Evolutionary conservation across 306 rosid species (phyloP), one percentile per base, ranked within the genome.

Genomic region (Hylodesmum podocarpum): DNA sequence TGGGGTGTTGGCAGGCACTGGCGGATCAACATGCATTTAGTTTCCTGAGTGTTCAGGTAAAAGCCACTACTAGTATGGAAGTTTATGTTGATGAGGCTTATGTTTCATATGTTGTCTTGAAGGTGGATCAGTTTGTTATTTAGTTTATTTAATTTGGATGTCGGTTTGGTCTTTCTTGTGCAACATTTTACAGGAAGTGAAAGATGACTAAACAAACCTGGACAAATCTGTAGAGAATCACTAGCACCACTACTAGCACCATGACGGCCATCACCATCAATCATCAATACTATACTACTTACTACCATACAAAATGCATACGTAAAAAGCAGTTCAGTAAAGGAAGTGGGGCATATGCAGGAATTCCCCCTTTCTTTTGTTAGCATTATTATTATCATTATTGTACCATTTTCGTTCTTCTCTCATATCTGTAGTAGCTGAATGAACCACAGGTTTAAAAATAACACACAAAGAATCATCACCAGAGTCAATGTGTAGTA

Each of bases 241-340:
- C 64, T 85, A 85, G 85, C 92, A 84, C 64, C 86, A 79, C 55
- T 73, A 79, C 71, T 81, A 39, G 34, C 62, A 76, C 77, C 82
- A 37, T 70, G 63, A 61, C 18, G 65, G 66, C 62, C 31, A 69
- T 75, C 73, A 65, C 51, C 70, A 76, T 72, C 68, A 55, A 73
- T 79, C 80, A 81, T 86, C 75, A 83, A 77, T 87, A 86, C 89
- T 81, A 90, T 84, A 86, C 85, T 85, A 86, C 86, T 91, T 88
- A 82, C 92, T 89, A 83, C 90, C 91, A 93, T 87, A 90, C 91
- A 94, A 84, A 91, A 62, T 87, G 93, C 97, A 89, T 89, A 89
- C 88, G 76, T 88, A 77, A 87, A 85, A 87, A 86, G 89, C 87
- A 80, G 84, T 64, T 63, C 83, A 83, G 81, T 71, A 65, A 72